Evolutionary conservation across 2,329 filamentous ascomycete genomes (phyloP).

Genomic region (Nothophaeocryptopus gaeumannii): DNA sequence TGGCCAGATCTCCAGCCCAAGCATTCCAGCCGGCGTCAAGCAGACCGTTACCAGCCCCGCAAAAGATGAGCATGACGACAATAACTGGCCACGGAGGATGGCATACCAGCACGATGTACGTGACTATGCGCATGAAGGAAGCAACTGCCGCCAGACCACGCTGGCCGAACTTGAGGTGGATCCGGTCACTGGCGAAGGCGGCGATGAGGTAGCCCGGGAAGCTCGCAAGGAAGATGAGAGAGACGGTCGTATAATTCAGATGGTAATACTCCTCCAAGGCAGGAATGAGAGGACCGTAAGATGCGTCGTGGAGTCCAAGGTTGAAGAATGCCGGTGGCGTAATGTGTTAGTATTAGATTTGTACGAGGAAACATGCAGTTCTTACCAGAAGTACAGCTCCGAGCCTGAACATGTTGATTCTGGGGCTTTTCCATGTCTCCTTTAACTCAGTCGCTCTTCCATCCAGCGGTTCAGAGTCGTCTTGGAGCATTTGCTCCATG

Average conservation of each 20-base stretch:
- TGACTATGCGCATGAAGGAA: slow-evolving; percentile 57
- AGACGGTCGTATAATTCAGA: slow-evolving; percentile 59
- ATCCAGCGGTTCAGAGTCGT: neutral
- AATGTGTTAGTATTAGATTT: neutral
- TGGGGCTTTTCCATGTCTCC: slow-evolving; percentile 12
- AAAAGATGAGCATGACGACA: slow-evolving; percentile 58
- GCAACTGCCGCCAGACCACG: slow-evolving; percentile 64
- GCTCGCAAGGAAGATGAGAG: slow-evolving; percentile 61
- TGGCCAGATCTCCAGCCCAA: slow-evolving; percentile 66
- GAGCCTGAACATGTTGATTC: slow-evolving; percentile 11
- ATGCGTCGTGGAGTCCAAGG: slow-evolving; percentile 14
- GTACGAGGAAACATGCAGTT: neutral
- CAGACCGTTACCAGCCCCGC: slow-evolving; percentile 66
- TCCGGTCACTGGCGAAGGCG: slow-evolving; percentile 58
- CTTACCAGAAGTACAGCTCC: slow-evolving; percentile 1
- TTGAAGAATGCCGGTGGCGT: slow-evolving; percentile 9
- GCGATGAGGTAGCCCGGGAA: slow-evolving; percentile 61
- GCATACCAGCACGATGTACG: slow-evolving; percentile 60
- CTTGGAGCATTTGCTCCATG: slow-evolving; percentile 9
- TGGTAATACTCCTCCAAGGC: slow-evolving; percentile 55
- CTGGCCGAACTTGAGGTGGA: slow-evolving; percentile 63
- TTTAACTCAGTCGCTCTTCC: neutral
- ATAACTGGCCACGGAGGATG: slow-evolving; percentile 66
- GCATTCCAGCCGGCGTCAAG: slow-evolving; percentile 58
- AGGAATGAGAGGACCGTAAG: slow-evolving; percentile 11